phyloP scores from a whole-genome alignment of 2,329 filamentous ascomycete genomes.

The Blumeria graminis region DNA sequence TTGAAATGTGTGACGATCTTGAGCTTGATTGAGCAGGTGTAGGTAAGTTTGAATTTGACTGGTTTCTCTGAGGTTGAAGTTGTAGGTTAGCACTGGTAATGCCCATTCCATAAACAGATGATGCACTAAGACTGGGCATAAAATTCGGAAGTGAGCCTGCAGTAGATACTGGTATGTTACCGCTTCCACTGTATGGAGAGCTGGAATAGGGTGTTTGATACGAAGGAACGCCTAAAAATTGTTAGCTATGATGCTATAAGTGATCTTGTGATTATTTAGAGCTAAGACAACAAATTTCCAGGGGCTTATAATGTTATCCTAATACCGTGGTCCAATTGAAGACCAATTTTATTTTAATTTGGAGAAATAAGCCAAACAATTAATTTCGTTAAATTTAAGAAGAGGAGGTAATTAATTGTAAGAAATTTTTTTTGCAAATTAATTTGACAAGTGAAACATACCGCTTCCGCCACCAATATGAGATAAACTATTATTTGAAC shows the following conservation, averaged over 20 bases:
- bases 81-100: conserved; percentile 17
- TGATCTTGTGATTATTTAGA: conserved; percentile 5
- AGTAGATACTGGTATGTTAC: conserved; percentile 14
- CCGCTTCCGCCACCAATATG: conserved; percentile 14
- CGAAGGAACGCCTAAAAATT: conserved; percentile 22
- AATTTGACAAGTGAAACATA: conserved; percentile 11
- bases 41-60: conserved; percentile 11
- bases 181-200: conserved; percentile 25
- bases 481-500: conserved; percentile 23
- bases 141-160: conserved; percentile 27
- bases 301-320: background rate
- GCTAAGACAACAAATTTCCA: conserved; percentile 3
- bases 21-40: conserved; percentile 11
- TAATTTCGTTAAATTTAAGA: conserved; percentile 2
- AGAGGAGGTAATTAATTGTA: background rate
- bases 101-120: conserved; percentile 28
- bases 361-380: background rate
- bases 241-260: conserved; percentile 4
- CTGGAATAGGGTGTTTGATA: conserved; percentile 33
- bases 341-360: background rate
- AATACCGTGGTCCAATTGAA: background rate
- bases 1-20: conserved; percentile 12
- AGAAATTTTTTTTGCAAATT: background rate
- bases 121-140: conserved; percentile 27
- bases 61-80: conserved; percentile 13